These are phyloP conservation scores for Gastrodia elata DNA, from an alignment of 106 monocot genomes.

Conservation along the genomic window DNA sequence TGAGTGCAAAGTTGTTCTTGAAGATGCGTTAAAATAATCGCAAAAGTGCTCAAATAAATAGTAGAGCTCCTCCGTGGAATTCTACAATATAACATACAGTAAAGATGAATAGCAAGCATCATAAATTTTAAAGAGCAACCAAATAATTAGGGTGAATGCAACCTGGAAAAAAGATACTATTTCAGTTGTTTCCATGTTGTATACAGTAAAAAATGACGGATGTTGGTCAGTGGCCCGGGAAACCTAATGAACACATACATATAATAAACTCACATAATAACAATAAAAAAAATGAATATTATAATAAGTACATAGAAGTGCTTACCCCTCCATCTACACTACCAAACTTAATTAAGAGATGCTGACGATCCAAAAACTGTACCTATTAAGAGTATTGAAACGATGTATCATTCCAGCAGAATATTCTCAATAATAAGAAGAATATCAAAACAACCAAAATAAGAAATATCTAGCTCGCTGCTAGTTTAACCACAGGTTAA, in stretches of 20 bases:
- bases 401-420: not conserved
- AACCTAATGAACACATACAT: constrained; percentile 32
- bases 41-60: constrained; percentile 74
- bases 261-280: not conserved
- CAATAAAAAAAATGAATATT: not conserved
- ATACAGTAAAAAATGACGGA: constrained; percentile 90
- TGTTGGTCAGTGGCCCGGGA: constrained; percentile 77
- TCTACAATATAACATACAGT: constrained; percentile 37
- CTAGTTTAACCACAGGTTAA: not conserved
- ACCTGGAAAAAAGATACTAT: constrained; percentile 93
- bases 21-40: constrained; percentile 74
- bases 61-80: constrained; percentile 82
- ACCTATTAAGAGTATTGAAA: constrained; percentile 38
- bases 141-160: not conserved
- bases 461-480: not conserved
- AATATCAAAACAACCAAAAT: not conserved
- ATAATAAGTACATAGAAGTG: constrained; percentile 4
- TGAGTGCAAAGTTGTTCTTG: constrained; percentile 74
- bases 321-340: constrained; percentile 96
- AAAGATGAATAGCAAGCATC: not conserved
- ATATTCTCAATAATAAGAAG: not conserved
- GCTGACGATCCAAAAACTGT: constrained; percentile 91
- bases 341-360: constrained; percentile 98
- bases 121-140: not conserved
- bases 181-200: constrained; percentile 95